Evolutionary conservation across 371 early-diverging fungal species (phyloP), one percentile per base, ranked within the genome.

Genomic region (Blastocladiella emersonii): DNA sequence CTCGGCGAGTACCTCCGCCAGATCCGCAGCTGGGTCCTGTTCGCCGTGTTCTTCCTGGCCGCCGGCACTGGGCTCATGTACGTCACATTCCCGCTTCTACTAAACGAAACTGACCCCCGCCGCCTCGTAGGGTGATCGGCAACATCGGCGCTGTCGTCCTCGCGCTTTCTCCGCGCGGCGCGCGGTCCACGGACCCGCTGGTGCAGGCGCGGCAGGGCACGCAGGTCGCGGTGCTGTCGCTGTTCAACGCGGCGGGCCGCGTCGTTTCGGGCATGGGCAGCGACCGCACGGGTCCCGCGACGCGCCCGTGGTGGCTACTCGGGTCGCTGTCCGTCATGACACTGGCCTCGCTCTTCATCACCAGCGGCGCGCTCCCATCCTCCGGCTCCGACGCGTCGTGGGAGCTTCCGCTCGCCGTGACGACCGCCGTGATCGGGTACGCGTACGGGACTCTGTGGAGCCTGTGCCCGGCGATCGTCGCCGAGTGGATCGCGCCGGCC

Each of bases 131-230:
- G 23, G 6, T 17, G 6, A 45, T 23, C 2, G n/a, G 45, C 45
- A 57, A 57, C 57, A 23, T 57, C 21, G 57, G 57, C 21, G 57
- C 57, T 8, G 37, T 57, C 21, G 30, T 57, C 17, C 37, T 57
- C 21, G 37, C 35, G 0, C 57, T 57, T 6, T 15, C 35, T 12
- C 34, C 57, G 0, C 27, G 17, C 21, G 21, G 35, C 37, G 6
- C 15, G 2, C 7, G 23, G 45, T 57, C 57, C 34, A 19, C 19
- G 21, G 57, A 57, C 37, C 37, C 57, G 37, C 19, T 0, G 19
- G 57, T 57, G 34, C 57, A 57, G n/a, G 6, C 6, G 2, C 21
- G 6, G n/a, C 57, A 57, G 30, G 57, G 27, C 34, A 37, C 37
- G 6, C 57, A 57, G n/a, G 57, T 57, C 35, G 57, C 57, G 23